Base-by-base conservation (phyloP, 2,329 filamentous ascomycete genomes). In the Penicillium sp. region DNA sequence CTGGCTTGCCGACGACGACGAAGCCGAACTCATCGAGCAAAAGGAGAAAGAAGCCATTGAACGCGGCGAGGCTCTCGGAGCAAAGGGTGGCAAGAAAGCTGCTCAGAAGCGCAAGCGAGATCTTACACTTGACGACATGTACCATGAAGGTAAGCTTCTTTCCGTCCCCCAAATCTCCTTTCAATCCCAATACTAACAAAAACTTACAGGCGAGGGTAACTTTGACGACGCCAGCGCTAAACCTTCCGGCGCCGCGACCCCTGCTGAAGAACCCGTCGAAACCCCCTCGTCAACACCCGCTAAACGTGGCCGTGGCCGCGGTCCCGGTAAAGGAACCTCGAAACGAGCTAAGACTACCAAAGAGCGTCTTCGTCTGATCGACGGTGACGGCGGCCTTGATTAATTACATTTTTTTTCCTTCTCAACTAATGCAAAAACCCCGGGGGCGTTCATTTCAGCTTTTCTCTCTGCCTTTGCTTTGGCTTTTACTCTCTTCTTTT, bases 1-100 rank as follows among this genome's bases (percentile, higher is more conserved):
- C 88, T 97, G 94, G 94, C 86, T 99, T 59, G 93, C 93, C 16
- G 94, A 99, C 70, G 94, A 97, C 63, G 93, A 97, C 53, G 91
- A 97, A 71, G 94, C 92, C 1, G 93, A 94, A 67, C 83, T 94
- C 73, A 93, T 99, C 68, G 93, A 97, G 76, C 86, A 88, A 60
- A 92, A 92, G 65, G 94, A 97, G 76, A 91, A 90, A 61, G 92
- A 97, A 73, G 78, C 95, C 6, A 80, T 90, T 13, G 84, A 85
- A 56, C 82, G 82, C 41, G 89, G 84, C 58, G 89, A 89, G 57
- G 85, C 76, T 34, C 83, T 82, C 72, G 78, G 77, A 56, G 76
- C 75, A 44, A 88, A 87, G 75, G 85, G 83, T 54, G 82, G 82
- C 56, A 80, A 78, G 62, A 88, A 86, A 75, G 73, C 78, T 40